Evolutionary conservation across 805 yeast genomes (phyloP).

Genomic region (Candida glaebosa): DNA sequence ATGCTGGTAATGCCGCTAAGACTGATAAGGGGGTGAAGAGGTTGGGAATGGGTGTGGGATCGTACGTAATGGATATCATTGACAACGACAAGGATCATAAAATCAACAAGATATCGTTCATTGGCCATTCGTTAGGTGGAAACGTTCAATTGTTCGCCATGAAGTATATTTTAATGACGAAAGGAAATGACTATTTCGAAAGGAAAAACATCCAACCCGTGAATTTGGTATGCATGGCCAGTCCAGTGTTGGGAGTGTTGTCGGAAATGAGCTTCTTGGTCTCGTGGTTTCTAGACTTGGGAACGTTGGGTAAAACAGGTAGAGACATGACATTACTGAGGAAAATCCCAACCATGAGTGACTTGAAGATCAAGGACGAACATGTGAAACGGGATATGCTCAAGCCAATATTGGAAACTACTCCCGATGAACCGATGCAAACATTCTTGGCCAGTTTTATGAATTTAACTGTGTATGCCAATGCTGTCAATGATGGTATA

Average conservation of each 20-base stretch:
- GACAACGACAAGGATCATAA: constrained; percentile 17
- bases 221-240: constrained; percentile 38
- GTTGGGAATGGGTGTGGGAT: constrained; percentile 31
- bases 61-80: constrained; percentile 24
- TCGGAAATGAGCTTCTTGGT: constrained; percentile 38
- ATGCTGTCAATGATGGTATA: constrained; percentile 44
- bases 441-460: constrained; percentile 25
- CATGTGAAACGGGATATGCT: constrained; percentile 15
- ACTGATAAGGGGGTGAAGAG: constrained; percentile 40
- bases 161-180: constrained; percentile 28
- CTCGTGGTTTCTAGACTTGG: constrained; percentile 41
- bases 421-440: constrained; percentile 40
- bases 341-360: constrained; percentile 22
- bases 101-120: constrained; percentile 33
- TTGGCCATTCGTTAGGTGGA: constrained; percentile 46
- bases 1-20: constrained; percentile 36
- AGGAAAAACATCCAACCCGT: constrained; percentile 23
- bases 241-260: constrained; percentile 40
- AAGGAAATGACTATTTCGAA: constrained; percentile 30
- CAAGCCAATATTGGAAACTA: constrained; percentile 33
- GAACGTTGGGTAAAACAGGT: constrained; percentile 45
- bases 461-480: constrained; percentile 39
- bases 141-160: constrained; percentile 40
- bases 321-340: constrained; percentile 40
- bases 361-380: constrained; percentile 13